These are phyloP conservation scores for Acorus calamus DNA, from an alignment of 106 monocot species.

Conservation along the genomic window DNA sequence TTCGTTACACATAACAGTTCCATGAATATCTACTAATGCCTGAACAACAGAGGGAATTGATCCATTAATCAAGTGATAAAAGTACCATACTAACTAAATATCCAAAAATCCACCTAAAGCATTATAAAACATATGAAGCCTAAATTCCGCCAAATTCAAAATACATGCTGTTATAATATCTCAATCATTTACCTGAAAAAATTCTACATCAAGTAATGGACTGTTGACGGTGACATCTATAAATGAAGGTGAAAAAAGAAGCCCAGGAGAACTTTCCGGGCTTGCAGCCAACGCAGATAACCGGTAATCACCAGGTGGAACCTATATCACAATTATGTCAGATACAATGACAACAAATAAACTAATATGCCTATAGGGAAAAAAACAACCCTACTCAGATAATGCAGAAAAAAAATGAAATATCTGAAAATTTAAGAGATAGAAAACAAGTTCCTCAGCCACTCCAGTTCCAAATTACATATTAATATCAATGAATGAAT, in stretches of 20 bases:
- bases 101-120: too few species aligned
- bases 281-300: slow-evolving; percentile 64
- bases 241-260: slow-evolving; percentile 67
- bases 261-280: slow-evolving; percentile 35
- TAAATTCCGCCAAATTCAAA: too few species aligned
- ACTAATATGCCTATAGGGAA: too few species aligned
- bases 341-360: too few species aligned
- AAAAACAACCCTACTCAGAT: background rate
- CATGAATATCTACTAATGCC: slow-evolving; percentile 76
- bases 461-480: too few species aligned
- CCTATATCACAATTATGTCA: slow-evolving; percentile 15
- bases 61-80: background rate
- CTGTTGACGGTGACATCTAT: slow-evolving; percentile 67
- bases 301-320: slow-evolving; percentile 79
- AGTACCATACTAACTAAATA: background rate
- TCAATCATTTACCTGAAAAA: slow-evolving; percentile 56
- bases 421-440: background rate
- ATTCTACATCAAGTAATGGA: slow-evolving; percentile 69
- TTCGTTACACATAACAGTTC: slow-evolving; percentile 73
- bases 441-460: background rate
- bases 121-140: too few species aligned
- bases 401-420: background rate
- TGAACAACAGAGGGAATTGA: slow-evolving; percentile 19
- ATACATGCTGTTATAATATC: background rate
- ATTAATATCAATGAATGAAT: too few species aligned